Evolutionary conservation across 106 monocot genomes (phyloP), one percentile per base, ranked within the genome.

Genomic region (Acanthochlamys bracteata): DNA sequence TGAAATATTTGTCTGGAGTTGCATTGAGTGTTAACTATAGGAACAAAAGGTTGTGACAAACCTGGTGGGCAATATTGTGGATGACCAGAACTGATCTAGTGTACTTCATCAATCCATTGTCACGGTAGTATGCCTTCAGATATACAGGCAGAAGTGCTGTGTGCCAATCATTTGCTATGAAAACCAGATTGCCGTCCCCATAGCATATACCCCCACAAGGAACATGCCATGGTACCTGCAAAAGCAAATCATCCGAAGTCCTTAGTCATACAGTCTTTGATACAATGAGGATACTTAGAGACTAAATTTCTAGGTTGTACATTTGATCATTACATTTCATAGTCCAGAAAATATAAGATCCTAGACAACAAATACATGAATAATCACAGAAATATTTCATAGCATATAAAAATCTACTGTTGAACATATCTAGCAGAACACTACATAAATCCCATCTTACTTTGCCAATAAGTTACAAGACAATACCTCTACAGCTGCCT

Each of bases 11-110:
- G n/a, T n/a, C n/a, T n/a, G n/a, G n/a, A n/a, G n/a, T n/a, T n/a
- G n/a, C n/a, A n/a, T n/a, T n/a, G n/a, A n/a, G n/a, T n/a, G n/a
- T n/a, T 55, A 42, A 55, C 24, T 7, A 55, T 8, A 25, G 0
- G 0, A 55, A 0, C 3, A 25, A 23, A 23, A 61, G 41, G 4
- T 70, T 21, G 52, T 25, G 27, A 20, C 45, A 27, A 46, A 86
- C 90, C 84, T 95, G 95, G 49, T 95, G 84, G 39, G 95, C 95
- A 17, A 95, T 90, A 60, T 95, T 95, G 74, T 95, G 94, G 65
- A 94, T 84, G 16, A 90, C 89, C 24, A 90, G 75, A 69, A 90
- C 77, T 63, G 59, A 82, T 15, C 90, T 79, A 42, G 80, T 52
- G 65, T 79, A 95, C 23, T 39, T 78, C 95, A 95, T 90, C 59